These are phyloP conservation scores for Astragalus glycyphyllos DNA, from an alignment of 306 rosid species.

Conservation along the genomic window DNA sequence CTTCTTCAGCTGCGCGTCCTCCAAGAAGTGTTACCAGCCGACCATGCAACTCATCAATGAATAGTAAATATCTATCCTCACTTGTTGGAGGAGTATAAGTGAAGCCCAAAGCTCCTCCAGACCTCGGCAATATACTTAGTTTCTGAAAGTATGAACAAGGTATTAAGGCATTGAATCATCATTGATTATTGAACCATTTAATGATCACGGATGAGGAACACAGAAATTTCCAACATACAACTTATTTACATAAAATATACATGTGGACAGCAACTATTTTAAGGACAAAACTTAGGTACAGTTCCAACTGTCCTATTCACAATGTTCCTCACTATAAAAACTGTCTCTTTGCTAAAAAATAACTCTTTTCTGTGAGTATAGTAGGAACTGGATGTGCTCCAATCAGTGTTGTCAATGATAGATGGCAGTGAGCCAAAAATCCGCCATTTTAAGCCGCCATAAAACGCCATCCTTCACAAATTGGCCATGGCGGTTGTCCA, in stretches of 20 bases:
- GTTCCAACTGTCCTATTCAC: no score
- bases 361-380: no score
- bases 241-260: neutral
- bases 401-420: no score
- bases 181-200: neutral
- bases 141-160: conserved; percentile 60
- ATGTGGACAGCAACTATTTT: neutral
- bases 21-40: conserved; percentile 96
- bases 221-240: conserved; percentile 7
- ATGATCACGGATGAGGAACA: conserved; percentile 10
- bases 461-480: no score
- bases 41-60: conserved; percentile 93
- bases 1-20: conserved; percentile 99
- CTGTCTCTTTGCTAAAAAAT: no score
- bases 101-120: conserved; percentile 96
- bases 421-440: no score
- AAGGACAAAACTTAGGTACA: no score
- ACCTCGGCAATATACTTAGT: conserved; percentile 93
- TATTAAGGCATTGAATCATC: conserved; percentile 29
- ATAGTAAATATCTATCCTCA: conserved; percentile 94
- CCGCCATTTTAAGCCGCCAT: no score
- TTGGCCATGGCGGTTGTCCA: no score
- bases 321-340: no score
- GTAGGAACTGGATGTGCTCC: no score
- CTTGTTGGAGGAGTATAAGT: conserved; percentile 88